A percentile compares a stretch with the other conserved stretches of the same genome.
phyloP scores from a whole-genome alignment of 257 asterid genomes.

The Penstemon newberryi region DNA sequence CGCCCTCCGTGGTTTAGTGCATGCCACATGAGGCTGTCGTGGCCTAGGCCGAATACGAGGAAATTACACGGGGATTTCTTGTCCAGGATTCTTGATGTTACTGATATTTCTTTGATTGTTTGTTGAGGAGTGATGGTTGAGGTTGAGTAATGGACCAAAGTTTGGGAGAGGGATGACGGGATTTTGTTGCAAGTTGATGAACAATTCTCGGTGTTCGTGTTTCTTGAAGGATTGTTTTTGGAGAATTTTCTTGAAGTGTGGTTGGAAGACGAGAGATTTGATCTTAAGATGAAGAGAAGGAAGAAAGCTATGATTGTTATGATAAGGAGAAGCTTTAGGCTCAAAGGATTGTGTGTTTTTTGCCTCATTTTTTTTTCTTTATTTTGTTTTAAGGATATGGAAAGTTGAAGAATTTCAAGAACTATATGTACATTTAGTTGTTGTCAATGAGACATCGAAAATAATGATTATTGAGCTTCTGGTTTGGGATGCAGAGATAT shows the following conservation, averaged over 20 bases:
- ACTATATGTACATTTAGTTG: neutral
- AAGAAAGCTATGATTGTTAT: conserved; percentile 27
- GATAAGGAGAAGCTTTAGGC: conserved; percentile 45
- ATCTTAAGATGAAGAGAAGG: conserved; percentile 40
- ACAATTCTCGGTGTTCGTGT: conserved; percentile 24
- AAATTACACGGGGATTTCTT: conserved; percentile 73
- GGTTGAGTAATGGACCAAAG: conserved; percentile 76
- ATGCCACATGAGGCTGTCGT: conserved; percentile 93
- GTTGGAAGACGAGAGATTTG: conserved; percentile 29
- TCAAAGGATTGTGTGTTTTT: conserved; percentile 46
- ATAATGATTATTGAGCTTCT: neutral
- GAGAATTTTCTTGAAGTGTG: conserved; percentile 23
- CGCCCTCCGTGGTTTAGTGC: conserved; percentile 78
- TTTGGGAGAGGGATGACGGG: conserved; percentile 59
- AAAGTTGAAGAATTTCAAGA: neutral
- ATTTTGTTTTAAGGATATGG: neutral
- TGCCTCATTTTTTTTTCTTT: conserved; percentile 51
- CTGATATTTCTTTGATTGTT: conserved; percentile 68
- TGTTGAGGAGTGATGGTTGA: conserved; percentile 82
- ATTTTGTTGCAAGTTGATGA: conserved; percentile 51
- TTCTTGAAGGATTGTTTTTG: conserved; percentile 16
- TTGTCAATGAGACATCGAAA: neutral
- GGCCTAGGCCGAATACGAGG: conserved; percentile 81
- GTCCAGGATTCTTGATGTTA: conserved; percentile 55
- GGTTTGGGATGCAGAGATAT: neutral